Evolutionary conservation across 1,284 basidiomycete genomes (phyloP), one percentile per base, ranked within the genome.

Genomic region (Rhizoctonia solani): DNA sequence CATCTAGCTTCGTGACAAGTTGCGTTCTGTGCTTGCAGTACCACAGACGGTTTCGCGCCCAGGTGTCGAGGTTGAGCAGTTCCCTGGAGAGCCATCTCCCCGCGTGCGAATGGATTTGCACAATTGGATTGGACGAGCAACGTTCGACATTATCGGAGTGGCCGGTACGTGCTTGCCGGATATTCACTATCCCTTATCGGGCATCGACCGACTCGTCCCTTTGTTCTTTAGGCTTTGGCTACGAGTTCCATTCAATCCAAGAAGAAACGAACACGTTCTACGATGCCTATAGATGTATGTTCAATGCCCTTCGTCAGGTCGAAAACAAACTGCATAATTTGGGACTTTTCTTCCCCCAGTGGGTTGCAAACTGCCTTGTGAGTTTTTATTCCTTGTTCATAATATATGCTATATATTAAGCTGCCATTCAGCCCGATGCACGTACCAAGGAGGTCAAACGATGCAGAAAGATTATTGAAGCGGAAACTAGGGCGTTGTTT

Each of bases 81-180:
- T 42, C 27, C 37, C 49, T 4, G 50, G 50, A 16, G 47, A 54
- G 16, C 47, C 37, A 25, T 13, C 21, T 19, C 61, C 61, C 4
- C 61, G 34, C 0, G 69, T 78, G 46, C 77, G 72, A 46, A 68
- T 92, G 13, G 88, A 92, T 72, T 82, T 90, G 9, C 87, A 82
- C 72, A 85, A 84, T 72, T 92, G 89, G 88, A 77, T 90, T 50
- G 87, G 86, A 72, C 80, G 89, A 23, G 87, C 87, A 3, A 89
- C 89, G 0, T 91, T 92, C 73, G 90, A 92, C 75, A 86, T 92
- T 39, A 90, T 92, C 72, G 90, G 90, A 1, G 74, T 87, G 14
- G 87, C 89, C 61, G 88, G 89, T 88, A 67, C 13, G 47, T 41
- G 44, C 30, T 34, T 34, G 19, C 9, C 34, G 29, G 74, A 42